Percentiles rank a stretch among this genome's conserved stretches.
Evolutionary conservation across 1,284 basidiomycete genomes (phyloP).

Genomic region (Ceratobasidium sp.): DNA sequence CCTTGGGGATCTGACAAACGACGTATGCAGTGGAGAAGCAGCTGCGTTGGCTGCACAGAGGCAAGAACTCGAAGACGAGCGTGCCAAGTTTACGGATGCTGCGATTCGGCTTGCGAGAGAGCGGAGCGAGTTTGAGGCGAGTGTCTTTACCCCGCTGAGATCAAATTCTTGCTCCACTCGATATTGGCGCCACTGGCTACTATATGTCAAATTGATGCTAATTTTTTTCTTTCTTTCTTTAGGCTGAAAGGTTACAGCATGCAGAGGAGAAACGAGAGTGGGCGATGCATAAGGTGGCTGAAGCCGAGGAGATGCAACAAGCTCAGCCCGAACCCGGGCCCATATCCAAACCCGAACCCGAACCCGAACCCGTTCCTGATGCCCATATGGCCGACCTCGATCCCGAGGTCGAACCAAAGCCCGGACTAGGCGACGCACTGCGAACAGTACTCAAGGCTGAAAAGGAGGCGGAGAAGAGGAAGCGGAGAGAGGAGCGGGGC

Average conservation of each 20-base stretch:
- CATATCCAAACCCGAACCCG: background rate
- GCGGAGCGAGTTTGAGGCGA: constrained; percentile 70
- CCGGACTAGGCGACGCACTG: background rate
- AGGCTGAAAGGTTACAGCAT: constrained; percentile 69
- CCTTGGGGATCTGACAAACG: background rate
- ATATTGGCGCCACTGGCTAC: background rate
- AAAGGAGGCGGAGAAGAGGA: constrained; percentile 3
- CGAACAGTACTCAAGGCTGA: constrained; percentile 18
- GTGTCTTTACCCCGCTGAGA: constrained; percentile 20
- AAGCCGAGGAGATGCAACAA: constrained; percentile 58
- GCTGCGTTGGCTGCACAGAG: constrained; percentile 46
- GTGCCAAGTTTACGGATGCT: constrained; percentile 68
- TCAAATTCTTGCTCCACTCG: background rate
- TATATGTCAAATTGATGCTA: background rate
- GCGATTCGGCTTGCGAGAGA: constrained; percentile 69
- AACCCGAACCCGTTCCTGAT: background rate
- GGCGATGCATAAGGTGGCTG: constrained; percentile 59
- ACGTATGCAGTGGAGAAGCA: constrained; percentile 55
- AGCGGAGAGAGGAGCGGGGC: background rate
- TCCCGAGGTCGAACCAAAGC: background rate
- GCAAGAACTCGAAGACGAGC: constrained; percentile 69
- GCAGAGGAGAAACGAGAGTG: constrained; percentile 70
- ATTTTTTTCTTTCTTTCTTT: background rate
- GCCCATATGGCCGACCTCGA: background rate
- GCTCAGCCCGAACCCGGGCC: background rate